Conservation (phyloP, 2,329 filamentous ascomycete species). For the Pseudogymnoascus sp. region DNA sequence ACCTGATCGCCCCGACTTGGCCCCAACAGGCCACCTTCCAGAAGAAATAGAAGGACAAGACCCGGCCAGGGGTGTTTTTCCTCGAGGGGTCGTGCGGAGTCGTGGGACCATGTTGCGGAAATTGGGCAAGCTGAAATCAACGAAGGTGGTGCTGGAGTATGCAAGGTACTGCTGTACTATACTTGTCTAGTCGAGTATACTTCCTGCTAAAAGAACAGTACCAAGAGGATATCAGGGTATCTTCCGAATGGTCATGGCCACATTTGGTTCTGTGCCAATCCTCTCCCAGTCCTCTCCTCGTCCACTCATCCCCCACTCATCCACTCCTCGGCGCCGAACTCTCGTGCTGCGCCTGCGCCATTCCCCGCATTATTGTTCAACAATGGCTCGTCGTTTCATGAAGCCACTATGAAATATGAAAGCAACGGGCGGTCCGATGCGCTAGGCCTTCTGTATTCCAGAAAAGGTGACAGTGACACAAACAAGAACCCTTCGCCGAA, state of each 20-base stretch:
- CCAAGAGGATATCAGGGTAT: neutral
- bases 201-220: too few relatives aligned
- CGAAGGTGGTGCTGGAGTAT: neutral
- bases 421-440: neutral
- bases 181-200: too few relatives aligned
- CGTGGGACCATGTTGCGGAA: conserved; percentile 1
- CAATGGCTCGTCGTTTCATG: neutral
- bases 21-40: neutral
- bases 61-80: neutral
- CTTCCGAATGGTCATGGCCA: neutral
- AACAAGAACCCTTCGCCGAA: neutral
- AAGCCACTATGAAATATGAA: too few relatives aligned
- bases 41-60: neutral
- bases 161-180: neutral
- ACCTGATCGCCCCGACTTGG: neutral
- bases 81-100: neutral
- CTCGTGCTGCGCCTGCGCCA: neutral
- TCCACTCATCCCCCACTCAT: neutral
- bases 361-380: neutral
- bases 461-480: neutral
- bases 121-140: conserved; percentile 1
- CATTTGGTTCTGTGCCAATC: neutral
- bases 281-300: too few relatives aligned
- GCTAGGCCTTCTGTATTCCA: neutral
- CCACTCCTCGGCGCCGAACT: neutral